These are phyloP conservation scores for Amaranthus cruentus DNA, from an alignment of 148 eudicot genomes.

Conservation along the genomic window DNA sequence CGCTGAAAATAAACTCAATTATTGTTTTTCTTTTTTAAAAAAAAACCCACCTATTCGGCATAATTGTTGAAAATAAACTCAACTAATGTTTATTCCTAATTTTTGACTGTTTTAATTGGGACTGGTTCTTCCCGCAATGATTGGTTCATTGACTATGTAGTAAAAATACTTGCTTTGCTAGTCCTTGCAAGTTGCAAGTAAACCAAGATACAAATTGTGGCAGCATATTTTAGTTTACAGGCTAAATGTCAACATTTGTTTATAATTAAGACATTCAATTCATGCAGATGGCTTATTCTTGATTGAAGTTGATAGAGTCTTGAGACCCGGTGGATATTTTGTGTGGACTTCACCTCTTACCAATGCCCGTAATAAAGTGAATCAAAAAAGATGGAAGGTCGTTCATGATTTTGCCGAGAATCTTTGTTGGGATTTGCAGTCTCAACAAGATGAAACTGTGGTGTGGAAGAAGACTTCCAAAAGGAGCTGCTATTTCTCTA, in stretches of 20 bases:
- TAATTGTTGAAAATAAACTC: too few relatives aligned
- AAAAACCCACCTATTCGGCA: too few relatives aligned
- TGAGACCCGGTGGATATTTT: slow-evolving; percentile 97
- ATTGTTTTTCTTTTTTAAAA: too few relatives aligned
- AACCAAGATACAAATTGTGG: not conserved
- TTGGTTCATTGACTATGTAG: slow-evolving; percentile 41
- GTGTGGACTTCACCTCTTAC: slow-evolving; percentile 97
- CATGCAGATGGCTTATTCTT: slow-evolving; percentile 75
- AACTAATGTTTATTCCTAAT: too few relatives aligned
- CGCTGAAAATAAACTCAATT: too few relatives aligned
- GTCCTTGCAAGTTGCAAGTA: slow-evolving; percentile 9
- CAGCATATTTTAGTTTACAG: not conserved
- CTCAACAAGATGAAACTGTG: slow-evolving; percentile 94
- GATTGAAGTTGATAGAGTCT: slow-evolving; percentile 82
- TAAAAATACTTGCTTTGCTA: not conserved
- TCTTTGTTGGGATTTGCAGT: slow-evolving; percentile 84
- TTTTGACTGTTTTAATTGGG: too few relatives aligned
- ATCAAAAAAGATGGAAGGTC: slow-evolving; percentile 72
- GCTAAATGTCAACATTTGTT: not conserved
- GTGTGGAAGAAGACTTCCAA: slow-evolving; percentile 91
- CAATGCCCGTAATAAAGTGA: slow-evolving; percentile 71
- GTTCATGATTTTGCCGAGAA: slow-evolving; percentile 53
- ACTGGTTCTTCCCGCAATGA: slow-evolving; percentile 83
- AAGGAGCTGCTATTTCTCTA: slow-evolving; percentile 61
- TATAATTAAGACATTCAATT: slow-evolving; percentile 1